phyloP scores from a whole-genome alignment of 129 eudicot species.

The Saposhnikovia divaricata region DNA sequence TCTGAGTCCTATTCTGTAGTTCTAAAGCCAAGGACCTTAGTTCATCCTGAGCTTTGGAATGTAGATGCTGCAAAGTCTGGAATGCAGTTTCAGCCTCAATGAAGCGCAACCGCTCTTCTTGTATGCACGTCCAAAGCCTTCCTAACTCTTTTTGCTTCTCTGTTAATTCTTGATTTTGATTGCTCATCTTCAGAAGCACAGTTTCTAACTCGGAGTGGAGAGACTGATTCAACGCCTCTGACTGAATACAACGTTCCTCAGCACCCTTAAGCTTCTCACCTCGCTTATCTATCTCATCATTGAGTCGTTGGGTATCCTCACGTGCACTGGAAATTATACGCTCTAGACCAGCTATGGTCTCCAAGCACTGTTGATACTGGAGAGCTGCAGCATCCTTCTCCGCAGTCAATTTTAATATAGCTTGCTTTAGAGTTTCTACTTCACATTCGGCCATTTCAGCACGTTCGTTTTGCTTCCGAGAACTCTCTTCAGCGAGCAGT shows the following conservation, averaged over 20 bases:
- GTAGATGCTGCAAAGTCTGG: constrained; percentile 66
- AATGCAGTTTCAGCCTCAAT: constrained; percentile 90
- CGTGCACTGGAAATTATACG: constrained; percentile 31
- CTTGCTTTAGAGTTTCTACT: constrained; percentile 46
- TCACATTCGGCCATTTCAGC: constrained; percentile 54
- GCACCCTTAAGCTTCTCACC: constrained; percentile 48
- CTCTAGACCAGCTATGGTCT: constrained; percentile 58
- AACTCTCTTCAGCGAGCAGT: constrained; percentile 49
- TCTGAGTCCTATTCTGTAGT: constrained; percentile 50
- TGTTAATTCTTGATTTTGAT: constrained; percentile 60
- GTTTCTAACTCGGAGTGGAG: constrained; percentile 64
- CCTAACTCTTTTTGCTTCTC: constrained; percentile 92
- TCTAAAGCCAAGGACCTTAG: constrained; percentile 57
- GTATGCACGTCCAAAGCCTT: constrained; percentile 75
- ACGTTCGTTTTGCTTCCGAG: constrained; percentile 27
- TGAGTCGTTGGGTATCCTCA: constrained; percentile 57
- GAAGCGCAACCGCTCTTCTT: constrained; percentile 86
- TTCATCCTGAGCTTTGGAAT: constrained; percentile 79
- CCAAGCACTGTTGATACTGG: constrained; percentile 51
- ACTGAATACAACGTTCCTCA: constrained; percentile 54
- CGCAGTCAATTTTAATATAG: constrained; percentile 33
- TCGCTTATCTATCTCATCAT: constrained; percentile 49
- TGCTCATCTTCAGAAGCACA: constrained; percentile 42
- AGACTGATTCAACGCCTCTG: constrained; percentile 58
- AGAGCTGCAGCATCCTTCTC: constrained; percentile 63